Percentiles rank a stretch among this genome's conserved stretches.
These are phyloP conservation scores for Chenopodium suecicum DNA, from an alignment of 148 eudicot genomes.

Conservation along the genomic window DNA sequence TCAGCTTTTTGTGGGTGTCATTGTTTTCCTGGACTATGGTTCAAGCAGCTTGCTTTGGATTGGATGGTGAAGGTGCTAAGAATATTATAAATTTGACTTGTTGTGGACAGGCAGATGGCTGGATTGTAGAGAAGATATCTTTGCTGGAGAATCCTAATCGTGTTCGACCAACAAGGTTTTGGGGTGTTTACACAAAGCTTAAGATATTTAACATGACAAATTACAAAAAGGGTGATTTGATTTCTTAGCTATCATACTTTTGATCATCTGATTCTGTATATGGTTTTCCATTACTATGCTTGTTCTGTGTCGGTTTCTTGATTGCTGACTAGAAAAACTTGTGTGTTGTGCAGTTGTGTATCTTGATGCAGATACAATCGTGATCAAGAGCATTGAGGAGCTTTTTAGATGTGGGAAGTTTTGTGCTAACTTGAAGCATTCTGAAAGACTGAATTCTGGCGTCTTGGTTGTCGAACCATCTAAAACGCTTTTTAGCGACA, in stretches of 20 bases:
- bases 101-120: constrained; percentile 78
- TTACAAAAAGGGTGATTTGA: constrained; percentile 71
- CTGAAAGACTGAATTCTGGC: constrained; percentile 97
- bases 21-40: neutral
- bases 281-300: neutral
- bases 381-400: constrained; percentile 80
- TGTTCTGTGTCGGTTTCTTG: neutral
- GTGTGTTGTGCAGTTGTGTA: constrained; percentile 72
- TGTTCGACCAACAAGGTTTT: constrained; percentile 83
- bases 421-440: constrained; percentile 97
- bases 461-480: constrained; percentile 98
- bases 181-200: constrained; percentile 98
- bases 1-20: neutral
- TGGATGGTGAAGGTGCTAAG: neutral
- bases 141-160: constrained; percentile 84
- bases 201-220: constrained; percentile 92
- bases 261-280: neutral
- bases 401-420: constrained; percentile 88
- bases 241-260: constrained; percentile 8
- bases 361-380: constrained; percentile 99
- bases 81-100: constrained; percentile 10
- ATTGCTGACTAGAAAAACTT: neutral
- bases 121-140: constrained; percentile 82
- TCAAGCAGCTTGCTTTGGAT: neutral
- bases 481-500: constrained; percentile 70